These are phyloP conservation scores for Rhizopogon roseolus DNA, from an alignment of 768 basidiomycete genomes.

Conservation along the genomic window DNA sequence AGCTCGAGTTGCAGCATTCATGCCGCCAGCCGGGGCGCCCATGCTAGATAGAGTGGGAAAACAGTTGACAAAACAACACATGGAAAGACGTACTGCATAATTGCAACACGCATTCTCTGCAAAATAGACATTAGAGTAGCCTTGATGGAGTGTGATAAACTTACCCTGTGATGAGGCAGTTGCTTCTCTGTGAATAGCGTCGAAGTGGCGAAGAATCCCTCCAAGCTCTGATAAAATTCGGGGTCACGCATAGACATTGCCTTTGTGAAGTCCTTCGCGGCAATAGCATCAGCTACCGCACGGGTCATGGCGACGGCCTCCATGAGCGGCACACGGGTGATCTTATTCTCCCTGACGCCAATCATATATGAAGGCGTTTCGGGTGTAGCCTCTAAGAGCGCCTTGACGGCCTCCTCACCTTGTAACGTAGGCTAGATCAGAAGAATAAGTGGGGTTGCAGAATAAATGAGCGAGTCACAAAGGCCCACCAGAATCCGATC, in stretches of 20 bases:
- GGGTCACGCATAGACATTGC: conserved; percentile 89
- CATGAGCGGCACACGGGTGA: conserved; percentile 85
- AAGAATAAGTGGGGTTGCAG: background rate
- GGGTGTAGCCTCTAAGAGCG: conserved; percentile 79
- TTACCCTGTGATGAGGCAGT: conserved; percentile 48
- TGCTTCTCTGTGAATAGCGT: conserved; percentile 47
- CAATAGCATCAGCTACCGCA: conserved; percentile 79
- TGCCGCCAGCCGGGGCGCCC: conserved; percentile 96
- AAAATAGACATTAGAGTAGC: conserved; percentile 8
- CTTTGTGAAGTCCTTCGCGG: conserved; percentile 74
- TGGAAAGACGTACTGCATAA: conserved; percentile 68
- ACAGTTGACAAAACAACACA: background rate
- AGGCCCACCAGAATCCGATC: conserved; percentile 82
- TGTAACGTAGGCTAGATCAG: conserved; percentile 85
- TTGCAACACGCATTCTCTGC: conserved; percentile 73
- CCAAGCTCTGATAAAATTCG: conserved; percentile 83
- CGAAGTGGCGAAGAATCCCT: conserved; percentile 80
- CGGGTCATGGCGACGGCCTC: conserved; percentile 93
- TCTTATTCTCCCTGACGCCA: conserved; percentile 92
- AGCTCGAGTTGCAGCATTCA: conserved; percentile 96
- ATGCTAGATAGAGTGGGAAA: conserved; percentile 44
- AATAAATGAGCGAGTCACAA: background rate
- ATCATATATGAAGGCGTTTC: conserved; percentile 97
- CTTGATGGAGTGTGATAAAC: conserved; percentile 1
- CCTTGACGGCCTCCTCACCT: conserved; percentile 89